Evolutionary conservation across 2,329 filamentous ascomycete genomes (phyloP).

Genomic region (Neocucurbitaria cava): DNA sequence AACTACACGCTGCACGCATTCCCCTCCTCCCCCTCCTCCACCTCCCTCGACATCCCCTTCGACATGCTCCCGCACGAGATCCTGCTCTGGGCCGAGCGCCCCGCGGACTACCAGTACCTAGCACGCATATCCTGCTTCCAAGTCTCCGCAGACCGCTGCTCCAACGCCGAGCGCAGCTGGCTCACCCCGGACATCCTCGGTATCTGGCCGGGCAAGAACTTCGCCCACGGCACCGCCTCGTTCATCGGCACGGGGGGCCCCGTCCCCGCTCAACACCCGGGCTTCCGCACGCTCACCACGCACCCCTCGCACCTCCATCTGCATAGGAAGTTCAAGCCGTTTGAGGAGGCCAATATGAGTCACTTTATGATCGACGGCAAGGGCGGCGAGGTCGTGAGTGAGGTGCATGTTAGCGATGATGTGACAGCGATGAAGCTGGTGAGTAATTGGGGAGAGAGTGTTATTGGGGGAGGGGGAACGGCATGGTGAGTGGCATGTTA

Average conservation of each 20-base stretch:
- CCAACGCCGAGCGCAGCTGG: background rate
- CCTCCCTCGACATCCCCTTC: background rate
- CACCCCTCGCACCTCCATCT: too few relatives aligned
- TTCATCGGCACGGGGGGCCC: background rate
- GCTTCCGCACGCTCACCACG: background rate
- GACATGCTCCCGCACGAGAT: constrained; percentile 12
- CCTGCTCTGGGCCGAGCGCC: constrained; percentile 15
- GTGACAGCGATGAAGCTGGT: constrained; percentile 17
- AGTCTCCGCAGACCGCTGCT: background rate
- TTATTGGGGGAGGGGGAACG: constrained; percentile 9
- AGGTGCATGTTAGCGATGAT: constrained; percentile 18
- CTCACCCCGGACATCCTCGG: constrained; percentile 1
- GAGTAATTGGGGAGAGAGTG: constrained; percentile 20
- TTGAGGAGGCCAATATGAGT: constrained; percentile 1
- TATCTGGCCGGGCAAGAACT: background rate
- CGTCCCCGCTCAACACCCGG: background rate
- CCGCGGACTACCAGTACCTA: background rate
- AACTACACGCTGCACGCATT: constrained; percentile 1
- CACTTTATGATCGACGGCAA: constrained; percentile 20
- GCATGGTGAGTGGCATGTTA: constrained; percentile 11
- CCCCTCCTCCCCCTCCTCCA: background rate
- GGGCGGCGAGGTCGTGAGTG: constrained; percentile 24
- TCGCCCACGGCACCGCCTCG: background rate
- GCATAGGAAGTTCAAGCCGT: too few relatives aligned
- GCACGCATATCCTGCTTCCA: constrained; percentile 9